Percentiles rank a stretch among this genome's conserved stretches.
Conservation (phyloP, 1,284 basidiomycete genomes). For the Mycena citricolor region DNA sequence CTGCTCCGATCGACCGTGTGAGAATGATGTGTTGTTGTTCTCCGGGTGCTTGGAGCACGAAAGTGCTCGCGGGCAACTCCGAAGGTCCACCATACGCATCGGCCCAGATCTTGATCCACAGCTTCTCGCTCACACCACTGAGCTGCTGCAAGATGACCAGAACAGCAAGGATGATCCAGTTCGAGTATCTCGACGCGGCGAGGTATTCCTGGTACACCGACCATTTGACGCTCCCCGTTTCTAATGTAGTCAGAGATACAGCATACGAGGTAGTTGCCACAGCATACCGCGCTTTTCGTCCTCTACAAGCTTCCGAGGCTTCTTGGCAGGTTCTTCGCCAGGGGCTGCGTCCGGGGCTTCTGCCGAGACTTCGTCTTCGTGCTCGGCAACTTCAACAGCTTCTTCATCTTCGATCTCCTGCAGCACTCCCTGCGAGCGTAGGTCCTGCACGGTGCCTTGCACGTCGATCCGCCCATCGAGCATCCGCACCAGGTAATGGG, state of each 20-base stretch:
- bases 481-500: slow-evolving; percentile 18
- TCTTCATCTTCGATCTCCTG: slow-evolving; percentile 51
- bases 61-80: no score
- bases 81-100: slow-evolving; percentile 40
- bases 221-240: slow-evolving; percentile 78
- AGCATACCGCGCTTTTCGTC: slow-evolving; percentile 75
- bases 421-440: slow-evolving; percentile 44
- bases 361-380: slow-evolving; percentile 23
- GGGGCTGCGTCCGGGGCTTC: background rate
- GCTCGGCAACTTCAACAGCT: slow-evolving; percentile 35
- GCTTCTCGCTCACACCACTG: slow-evolving; percentile 58
- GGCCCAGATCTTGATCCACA: slow-evolving; percentile 70
- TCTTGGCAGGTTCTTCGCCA: slow-evolving; percentile 34
- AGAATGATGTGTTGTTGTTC: no score
- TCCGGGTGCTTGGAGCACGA: no score
- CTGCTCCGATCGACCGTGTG: no score
- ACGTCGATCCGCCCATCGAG: slow-evolving; percentile 19
- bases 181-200: no score
- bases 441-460: slow-evolving; percentile 15
- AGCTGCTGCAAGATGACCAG: slow-evolving; percentile 52
- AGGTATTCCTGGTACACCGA: slow-evolving; percentile 76
- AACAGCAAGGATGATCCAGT: slow-evolving; percentile 51
- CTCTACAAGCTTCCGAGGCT: slow-evolving; percentile 63
- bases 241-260: no score
- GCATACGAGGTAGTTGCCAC: no score